Evolutionary conservation across 2,329 filamentous ascomycete species (phyloP).

Genomic region (Clarireedia paspali): DNA sequence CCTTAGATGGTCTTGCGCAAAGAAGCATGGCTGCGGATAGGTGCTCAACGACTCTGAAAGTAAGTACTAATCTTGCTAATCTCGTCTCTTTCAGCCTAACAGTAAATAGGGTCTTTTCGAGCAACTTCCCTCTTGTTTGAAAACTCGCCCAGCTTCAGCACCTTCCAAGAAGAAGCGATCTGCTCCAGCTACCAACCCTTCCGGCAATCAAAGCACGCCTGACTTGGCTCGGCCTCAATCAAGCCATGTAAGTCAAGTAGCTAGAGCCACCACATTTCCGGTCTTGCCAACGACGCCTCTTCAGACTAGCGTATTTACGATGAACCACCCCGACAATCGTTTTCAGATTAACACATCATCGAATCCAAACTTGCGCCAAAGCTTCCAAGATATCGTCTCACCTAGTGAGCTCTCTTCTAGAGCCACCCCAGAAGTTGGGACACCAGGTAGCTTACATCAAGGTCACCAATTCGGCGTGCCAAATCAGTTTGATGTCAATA

Average conservation of each 20-base stretch:
- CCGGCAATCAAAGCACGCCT: conserved; percentile 22
- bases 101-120: conserved; percentile 66
- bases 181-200: conserved; percentile 38
- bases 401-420: conserved; percentile 21
- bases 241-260: conserved; percentile 5
- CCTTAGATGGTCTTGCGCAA: conserved; percentile 69
- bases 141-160: conserved; percentile 37
- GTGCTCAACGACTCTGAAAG: conserved; percentile 69
- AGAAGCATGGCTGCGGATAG: conserved; percentile 84
- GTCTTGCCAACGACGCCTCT: conserved; percentile 20
- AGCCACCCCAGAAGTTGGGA: conserved; percentile 23
- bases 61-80: conserved; percentile 36
- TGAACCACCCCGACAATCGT: conserved; percentile 11
- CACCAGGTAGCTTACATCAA: conserved; percentile 14
- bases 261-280: conserved; percentile 26
- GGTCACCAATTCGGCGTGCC: conserved; percentile 14
- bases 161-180: conserved; percentile 47
- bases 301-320: conserved; percentile 17
- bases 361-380: conserved; percentile 24
- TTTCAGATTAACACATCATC: conserved; percentile 20
- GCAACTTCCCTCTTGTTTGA: conserved; percentile 67
- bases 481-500: conserved; percentile 30
- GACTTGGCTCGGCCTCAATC: conserved; percentile 12
- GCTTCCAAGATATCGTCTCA: conserved; percentile 23
- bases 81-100: conserved; percentile 14